These are phyloP conservation scores for Penicillium verhagenii DNA, from an alignment of 495 filamentous ascomycete genomes.

Conservation along the genomic window DNA sequence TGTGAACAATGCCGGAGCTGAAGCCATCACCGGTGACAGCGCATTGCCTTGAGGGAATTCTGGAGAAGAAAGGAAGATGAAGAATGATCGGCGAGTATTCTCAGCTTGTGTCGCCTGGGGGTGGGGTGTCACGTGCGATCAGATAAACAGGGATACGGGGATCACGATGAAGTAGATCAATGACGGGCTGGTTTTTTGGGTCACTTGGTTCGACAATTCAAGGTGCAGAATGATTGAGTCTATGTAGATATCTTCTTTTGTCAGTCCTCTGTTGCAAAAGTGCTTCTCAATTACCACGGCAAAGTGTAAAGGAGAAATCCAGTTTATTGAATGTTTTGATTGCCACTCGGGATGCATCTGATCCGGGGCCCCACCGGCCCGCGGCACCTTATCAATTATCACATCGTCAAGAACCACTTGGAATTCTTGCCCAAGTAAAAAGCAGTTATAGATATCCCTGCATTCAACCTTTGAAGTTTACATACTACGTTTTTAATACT, in stretches of 20 bases:
- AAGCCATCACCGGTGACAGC: conserved; percentile 28
- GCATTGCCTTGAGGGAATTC: conserved; percentile 14
- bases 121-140: conserved; percentile 24
- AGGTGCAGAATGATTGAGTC: neutral
- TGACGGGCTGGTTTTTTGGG: neutral
- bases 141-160: conserved; percentile 19
- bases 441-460: too few relatives aligned
- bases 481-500: too few relatives aligned
- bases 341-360: neutral
- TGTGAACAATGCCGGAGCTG: conserved; percentile 47
- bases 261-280: too few relatives aligned
- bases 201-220: neutral
- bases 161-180: neutral
- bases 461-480: too few relatives aligned
- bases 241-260: too few relatives aligned
- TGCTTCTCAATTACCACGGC: too few relatives aligned
- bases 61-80: neutral
- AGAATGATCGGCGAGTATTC: conserved; percentile 4
- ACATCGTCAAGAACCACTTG: neutral
- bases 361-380: neutral
- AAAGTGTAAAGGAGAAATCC: too few relatives aligned
- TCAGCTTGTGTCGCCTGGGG: conserved; percentile 11
- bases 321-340: too few relatives aligned
- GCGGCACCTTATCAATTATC: neutral
- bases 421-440: too few relatives aligned